These are phyloP conservation scores for Phlebiopsis gigantea DNA, from an alignment of 768 basidiomycete genomes.

Conservation along the genomic window DNA sequence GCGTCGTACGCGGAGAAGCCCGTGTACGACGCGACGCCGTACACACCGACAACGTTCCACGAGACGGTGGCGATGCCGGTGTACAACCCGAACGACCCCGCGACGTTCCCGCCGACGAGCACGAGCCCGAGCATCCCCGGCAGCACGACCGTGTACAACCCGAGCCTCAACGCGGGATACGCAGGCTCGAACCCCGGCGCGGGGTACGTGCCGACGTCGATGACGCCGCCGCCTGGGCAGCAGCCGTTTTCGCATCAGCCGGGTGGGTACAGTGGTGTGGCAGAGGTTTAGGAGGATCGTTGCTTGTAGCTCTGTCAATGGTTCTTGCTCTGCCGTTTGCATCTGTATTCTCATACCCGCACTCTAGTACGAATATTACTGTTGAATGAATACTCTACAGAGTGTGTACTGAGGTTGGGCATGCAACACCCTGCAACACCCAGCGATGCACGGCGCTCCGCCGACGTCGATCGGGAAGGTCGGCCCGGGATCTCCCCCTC, in stretches of 20 bases:
- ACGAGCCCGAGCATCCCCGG: not conserved
- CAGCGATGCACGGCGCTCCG: no score
- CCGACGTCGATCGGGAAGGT: no score
- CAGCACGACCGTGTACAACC: not conserved
- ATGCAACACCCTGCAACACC: no score
- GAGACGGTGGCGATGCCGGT: not conserved
- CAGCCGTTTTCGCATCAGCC: not conserved
- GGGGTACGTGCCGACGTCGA: not conserved
- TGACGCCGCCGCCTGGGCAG: not conserved
- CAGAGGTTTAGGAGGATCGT: conserved; percentile 6
- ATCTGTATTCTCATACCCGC: not conserved
- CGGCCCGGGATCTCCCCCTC: no score
- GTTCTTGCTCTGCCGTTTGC: not conserved
- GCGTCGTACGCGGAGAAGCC: not conserved
- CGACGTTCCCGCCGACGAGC: conserved; percentile 8
- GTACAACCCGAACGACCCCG: conserved; percentile 12
- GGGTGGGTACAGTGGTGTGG: conserved; percentile 8
- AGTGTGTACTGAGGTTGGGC: no score
- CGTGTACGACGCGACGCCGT: not conserved
- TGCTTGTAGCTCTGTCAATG: not conserved
- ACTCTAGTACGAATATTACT: not conserved
- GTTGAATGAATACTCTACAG: not conserved
- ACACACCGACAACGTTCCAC: not conserved
- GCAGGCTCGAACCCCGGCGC: not conserved
- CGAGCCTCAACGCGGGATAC: not conserved